Base-by-base conservation (phyloP, 371 early-diverging fungal genomes). In the Apophysomyces variabilis region DNA sequence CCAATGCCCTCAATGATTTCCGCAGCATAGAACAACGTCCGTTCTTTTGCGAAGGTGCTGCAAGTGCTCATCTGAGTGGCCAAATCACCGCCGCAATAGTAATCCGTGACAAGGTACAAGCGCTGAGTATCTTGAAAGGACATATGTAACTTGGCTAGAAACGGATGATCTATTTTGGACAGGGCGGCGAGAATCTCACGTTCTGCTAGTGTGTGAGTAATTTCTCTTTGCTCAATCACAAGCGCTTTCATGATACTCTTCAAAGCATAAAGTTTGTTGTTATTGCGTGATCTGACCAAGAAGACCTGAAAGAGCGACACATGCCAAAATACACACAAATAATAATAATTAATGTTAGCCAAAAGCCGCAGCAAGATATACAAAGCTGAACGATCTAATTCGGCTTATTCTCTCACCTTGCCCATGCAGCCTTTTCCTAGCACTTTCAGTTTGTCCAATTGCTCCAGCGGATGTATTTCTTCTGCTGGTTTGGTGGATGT, bases 71-170 rank as follows among this genome's bases (percentile, higher is more conserved):
- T 77, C 21, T 84, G 80, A 3, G 86, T 88, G 65, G 90, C 95
- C 47, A 96, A 89, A 46, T 93, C 89, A 38, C 92, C 88, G 65
- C 95, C 95, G 50, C 89, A 86, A 46, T 98, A 92, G 76, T 96
- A 99, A 78, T 99, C 98, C 87, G 98, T 96, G 8, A 99, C 93
- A 69, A 99, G 90, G 82, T 93, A 99, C 13, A 99, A 72, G 14
- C 95, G 88, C 57, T 90, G 90, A 18, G 89, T 85, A n/a, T 94
- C 92, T 82, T 98, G 97, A 81, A 98, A 97, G 57, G 92, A 92
- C 18, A 92, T 88, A 73, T 98, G 93, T 65, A 99, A 83, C 35
- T 94, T 94, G 26, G 98, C 95, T 58, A 99, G 81, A 86, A 97
- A 99, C 18, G 98, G 96, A 62, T 97, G 97, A 35, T 77, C 61